Conservation (phyloP, 768 basidiomycete genomes). For the Boletus rubroflammeus region DNA sequence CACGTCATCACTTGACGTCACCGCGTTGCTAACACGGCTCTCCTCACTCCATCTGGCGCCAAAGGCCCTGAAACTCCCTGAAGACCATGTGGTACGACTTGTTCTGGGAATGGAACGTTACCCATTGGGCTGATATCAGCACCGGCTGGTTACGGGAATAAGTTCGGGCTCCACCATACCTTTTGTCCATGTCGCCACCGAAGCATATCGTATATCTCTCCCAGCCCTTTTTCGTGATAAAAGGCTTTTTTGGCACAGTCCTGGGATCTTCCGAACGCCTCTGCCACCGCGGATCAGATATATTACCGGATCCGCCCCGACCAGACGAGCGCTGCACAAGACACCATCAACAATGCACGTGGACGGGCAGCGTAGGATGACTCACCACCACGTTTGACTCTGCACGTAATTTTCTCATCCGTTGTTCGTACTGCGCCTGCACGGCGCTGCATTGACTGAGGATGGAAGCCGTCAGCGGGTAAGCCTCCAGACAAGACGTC, state of each 20-base stretch:
- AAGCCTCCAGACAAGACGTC: conserved; percentile 1
- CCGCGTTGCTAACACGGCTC: not conserved
- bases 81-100: conserved; percentile 12
- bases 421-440: conserved; percentile 14
- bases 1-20: conserved; percentile 3
- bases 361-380: not conserved
- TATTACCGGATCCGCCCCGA: conserved; percentile 27
- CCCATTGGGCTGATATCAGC: not conserved
- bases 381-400: conserved; percentile 19
- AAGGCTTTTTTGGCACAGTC: not conserved
- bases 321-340: conserved; percentile 22
- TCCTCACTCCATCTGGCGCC: not conserved
- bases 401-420: conserved; percentile 8
- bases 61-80: conserved; percentile 1
- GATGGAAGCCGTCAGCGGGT: conserved; percentile 25
- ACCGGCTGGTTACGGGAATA: not conserved
- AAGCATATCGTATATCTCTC: not conserved
- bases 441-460: conserved; percentile 12
- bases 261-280: conserved; percentile 3
- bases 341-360: not conserved
- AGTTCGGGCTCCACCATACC: not conserved
- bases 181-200: not conserved
- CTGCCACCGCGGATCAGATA: conserved; percentile 9
- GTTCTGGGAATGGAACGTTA: not conserved
- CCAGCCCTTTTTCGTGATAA: conserved; percentile 17